Evolutionary conservation across 257 asterid genomes (phyloP).

Genomic region (Catharanthus roseus): DNA sequence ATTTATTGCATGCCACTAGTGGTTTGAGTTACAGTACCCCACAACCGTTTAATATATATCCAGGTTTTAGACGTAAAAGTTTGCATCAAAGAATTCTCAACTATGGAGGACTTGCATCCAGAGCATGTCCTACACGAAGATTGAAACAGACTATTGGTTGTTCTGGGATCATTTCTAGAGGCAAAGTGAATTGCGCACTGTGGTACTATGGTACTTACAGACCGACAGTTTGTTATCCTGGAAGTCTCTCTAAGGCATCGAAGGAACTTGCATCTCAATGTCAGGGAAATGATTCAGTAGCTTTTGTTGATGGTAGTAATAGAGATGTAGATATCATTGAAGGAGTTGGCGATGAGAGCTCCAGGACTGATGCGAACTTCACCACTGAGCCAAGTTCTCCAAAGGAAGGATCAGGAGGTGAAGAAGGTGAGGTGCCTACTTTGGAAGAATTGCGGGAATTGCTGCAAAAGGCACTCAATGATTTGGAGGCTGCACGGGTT

Average conservation of each 20-base stretch:
- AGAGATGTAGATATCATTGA: conserved; percentile 44
- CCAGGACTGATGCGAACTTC: conserved; percentile 14
- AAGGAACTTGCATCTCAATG: conserved; percentile 35
- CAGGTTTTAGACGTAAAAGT: conserved; percentile 7
- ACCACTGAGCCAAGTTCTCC: conserved; percentile 34
- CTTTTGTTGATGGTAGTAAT: conserved; percentile 55
- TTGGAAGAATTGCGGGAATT: conserved; percentile 72
- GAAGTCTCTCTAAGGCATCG: conserved; percentile 13
- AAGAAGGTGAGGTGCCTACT: conserved; percentile 45
- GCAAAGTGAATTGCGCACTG: conserved; percentile 6
- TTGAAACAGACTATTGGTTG: conserved; percentile 11
- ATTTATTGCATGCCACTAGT: conserved; percentile 9
- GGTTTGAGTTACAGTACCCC: not conserved
- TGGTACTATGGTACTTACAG: conserved; percentile 19
- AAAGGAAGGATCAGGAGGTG: conserved; percentile 32
- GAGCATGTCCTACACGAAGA: conserved; percentile 7
- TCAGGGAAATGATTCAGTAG: conserved; percentile 86
- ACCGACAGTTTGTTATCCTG: conserved; percentile 4
- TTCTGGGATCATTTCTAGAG: not conserved
- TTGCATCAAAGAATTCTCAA: conserved; percentile 9
- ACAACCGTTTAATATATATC: not conserved
- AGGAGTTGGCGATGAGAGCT: conserved; percentile 29
- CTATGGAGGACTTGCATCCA: conserved; percentile 6
- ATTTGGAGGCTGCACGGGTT: conserved; percentile 65
- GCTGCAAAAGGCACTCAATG: conserved; percentile 71